Percentiles rank a stretch among this genome's conserved stretches.
Evolutionary conservation across 1,284 basidiomycete species (phyloP).

Genomic region (Wallemia ichthyophaga): DNA sequence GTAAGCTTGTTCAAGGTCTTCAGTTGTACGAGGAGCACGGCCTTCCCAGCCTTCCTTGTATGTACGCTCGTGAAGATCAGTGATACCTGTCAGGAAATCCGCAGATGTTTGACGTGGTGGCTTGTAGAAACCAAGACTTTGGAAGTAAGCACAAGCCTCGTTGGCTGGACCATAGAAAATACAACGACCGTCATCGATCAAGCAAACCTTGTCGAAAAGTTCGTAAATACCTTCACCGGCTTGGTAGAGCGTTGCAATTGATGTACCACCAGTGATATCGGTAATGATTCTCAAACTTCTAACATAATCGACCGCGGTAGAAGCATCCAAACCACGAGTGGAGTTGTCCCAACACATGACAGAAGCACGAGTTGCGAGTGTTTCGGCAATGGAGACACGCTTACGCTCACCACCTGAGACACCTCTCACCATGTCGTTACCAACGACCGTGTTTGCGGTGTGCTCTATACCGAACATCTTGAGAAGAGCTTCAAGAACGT

Average conservation of each 20-base stretch:
- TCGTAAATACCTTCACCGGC: conserved; percentile 27
- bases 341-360: conserved; percentile 47
- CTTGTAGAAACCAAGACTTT: conserved; percentile 9
- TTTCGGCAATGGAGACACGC: conserved; percentile 43
- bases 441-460: conserved; percentile 43
- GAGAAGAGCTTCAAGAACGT: conserved; percentile 18
- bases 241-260: conserved; percentile 56
- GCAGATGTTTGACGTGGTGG: neutral
- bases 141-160: conserved; percentile 9
- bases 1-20: conserved; percentile 16
- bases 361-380: conserved; percentile 26
- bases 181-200: conserved; percentile 11
- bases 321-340: conserved; percentile 56
- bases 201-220: conserved; percentile 13
- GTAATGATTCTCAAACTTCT: conserved; percentile 43
- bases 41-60: conserved; percentile 21
- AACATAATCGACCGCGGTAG: conserved; percentile 49
- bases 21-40: conserved; percentile 27
- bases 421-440: conserved; percentile 40
- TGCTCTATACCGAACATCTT: conserved; percentile 45
- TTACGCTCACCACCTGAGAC: conserved; percentile 57
- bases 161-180: conserved; percentile 11
- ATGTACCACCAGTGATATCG: conserved; percentile 40
- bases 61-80: conserved; percentile 28
- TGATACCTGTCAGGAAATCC: conserved; percentile 27